A percentile compares a stretch with the other conserved stretches of the same genome.
Evolutionary conservation across 192 early-diverging fungal species (phyloP).

Genomic region (Podila clonocystis): DNA sequence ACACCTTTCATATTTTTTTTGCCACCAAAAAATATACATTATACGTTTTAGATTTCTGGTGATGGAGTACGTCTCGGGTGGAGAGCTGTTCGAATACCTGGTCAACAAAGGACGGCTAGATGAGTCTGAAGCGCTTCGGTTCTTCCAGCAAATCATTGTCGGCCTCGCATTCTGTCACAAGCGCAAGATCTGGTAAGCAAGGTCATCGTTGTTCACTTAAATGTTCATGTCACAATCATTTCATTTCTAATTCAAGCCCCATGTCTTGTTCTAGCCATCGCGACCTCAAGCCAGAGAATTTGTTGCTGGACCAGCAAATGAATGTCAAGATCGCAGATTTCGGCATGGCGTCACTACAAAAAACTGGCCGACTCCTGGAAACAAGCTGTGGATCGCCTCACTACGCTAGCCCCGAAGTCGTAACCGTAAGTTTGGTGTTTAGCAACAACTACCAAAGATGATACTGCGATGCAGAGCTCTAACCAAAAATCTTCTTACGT

Average conservation of each 20-base stretch:
- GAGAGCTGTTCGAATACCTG: conserved; percentile 81
- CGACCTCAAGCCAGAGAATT: conserved; percentile 72
- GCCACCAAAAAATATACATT: not conserved
- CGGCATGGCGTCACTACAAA: conserved; percentile 65
- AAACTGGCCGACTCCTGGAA: conserved; percentile 49
- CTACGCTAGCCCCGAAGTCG: conserved; percentile 80
- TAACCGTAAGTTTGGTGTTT: conserved; percentile 18
- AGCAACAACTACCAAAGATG: no score
- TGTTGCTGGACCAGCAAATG: conserved; percentile 47
- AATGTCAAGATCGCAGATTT: conserved; percentile 77
- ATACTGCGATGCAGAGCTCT: no score
- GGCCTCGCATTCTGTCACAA: conserved; percentile 72
- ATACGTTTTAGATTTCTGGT: conserved; percentile 55
- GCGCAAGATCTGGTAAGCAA: conserved; percentile 58
- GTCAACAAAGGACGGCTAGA: conserved; percentile 52
- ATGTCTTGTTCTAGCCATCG: conserved; percentile 55
- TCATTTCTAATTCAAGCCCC: not conserved
- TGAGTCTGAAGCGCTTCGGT: conserved; percentile 55
- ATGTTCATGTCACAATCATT: no score
- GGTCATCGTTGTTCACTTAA: not conserved
- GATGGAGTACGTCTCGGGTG: conserved; percentile 77
- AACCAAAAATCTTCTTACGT: conserved; percentile 12
- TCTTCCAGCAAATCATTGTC: conserved; percentile 67
- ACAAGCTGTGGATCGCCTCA: conserved; percentile 80
- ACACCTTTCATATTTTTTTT: no score